Conservation (phyloP, 495 filamentous ascomycete genomes). For the Aspergillus bridgeri region DNA sequence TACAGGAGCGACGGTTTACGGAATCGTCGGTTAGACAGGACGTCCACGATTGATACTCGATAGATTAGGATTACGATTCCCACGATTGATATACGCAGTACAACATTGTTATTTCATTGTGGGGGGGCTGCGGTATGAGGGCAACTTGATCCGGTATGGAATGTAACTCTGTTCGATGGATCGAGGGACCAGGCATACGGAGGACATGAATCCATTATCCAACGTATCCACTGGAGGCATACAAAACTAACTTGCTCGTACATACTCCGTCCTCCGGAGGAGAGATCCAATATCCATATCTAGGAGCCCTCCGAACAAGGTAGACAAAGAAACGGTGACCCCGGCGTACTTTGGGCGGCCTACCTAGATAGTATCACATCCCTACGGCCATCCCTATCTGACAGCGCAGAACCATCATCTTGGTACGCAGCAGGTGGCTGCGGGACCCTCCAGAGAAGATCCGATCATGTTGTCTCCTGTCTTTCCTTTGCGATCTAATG, state of each 20-base stretch:
- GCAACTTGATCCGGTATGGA: slow-evolving; percentile 19
- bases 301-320: too few relatives aligned
- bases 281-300: background rate
- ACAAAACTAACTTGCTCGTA: background rate
- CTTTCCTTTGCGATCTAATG: background rate
- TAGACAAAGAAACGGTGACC: background rate
- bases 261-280: background rate
- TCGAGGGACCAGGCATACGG: background rate
- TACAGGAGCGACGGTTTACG: background rate
- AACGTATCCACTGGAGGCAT: too few relatives aligned
- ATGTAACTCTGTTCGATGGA: slow-evolving; percentile 18
- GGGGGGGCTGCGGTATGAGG: slow-evolving; percentile 18
- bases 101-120: slow-evolving; percentile 12
- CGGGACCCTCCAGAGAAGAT: slow-evolving; percentile 10
- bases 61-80: slow-evolving; percentile 7
- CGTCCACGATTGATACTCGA: background rate
- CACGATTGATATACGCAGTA: background rate
- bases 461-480: background rate
- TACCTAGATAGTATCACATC: background rate
- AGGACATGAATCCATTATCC: background rate
- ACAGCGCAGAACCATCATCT: slow-evolving; percentile 18
- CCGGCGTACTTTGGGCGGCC: background rate
- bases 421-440: slow-evolving; percentile 14
- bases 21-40: slow-evolving; percentile 1
- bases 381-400: slow-evolving; percentile 15